Conservation (phyloP, 495 filamentous ascomycete species). For the Margaritispora aquatica region DNA sequence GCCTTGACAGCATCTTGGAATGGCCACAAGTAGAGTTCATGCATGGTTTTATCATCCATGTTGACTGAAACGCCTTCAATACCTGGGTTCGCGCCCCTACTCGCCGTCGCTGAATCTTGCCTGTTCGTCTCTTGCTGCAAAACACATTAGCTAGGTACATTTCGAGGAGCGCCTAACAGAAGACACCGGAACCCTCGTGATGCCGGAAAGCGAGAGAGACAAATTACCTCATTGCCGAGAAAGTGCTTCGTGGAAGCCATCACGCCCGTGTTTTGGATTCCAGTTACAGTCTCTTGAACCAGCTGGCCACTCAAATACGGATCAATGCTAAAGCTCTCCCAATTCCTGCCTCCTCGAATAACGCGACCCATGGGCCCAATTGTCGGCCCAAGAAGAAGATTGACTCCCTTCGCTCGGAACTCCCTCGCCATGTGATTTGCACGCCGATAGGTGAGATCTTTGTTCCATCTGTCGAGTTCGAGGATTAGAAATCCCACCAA, state of each 20-base stretch:
- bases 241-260: constrained; percentile 49
- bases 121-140: too few species aligned
- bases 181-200: too few species aligned
- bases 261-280: constrained; percentile 47
- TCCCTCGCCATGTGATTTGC: constrained; percentile 49
- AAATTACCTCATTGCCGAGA: constrained; percentile 56
- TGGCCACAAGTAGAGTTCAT: constrained; percentile 68
- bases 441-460: constrained; percentile 39
- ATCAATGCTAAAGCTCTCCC: constrained; percentile 35
- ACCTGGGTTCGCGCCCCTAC: neutral
- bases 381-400: constrained; percentile 57
- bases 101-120: too few species aligned
- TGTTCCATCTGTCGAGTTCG: constrained; percentile 44
- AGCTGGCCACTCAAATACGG: constrained; percentile 33
- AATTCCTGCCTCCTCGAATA: constrained; percentile 47
- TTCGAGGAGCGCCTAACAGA: too few species aligned
- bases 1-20: constrained; percentile 55
- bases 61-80: constrained; percentile 45
- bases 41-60: constrained; percentile 62
- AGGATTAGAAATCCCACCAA: neutral
- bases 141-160: too few species aligned
- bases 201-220: too few species aligned
- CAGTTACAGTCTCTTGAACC: constrained; percentile 38
- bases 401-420: constrained; percentile 56
- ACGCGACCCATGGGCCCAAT: constrained; percentile 48